These are phyloP conservation scores for Phytophthora ohioensis DNA, from an alignment of 352 stramenopile species.

Conservation along the genomic window DNA sequence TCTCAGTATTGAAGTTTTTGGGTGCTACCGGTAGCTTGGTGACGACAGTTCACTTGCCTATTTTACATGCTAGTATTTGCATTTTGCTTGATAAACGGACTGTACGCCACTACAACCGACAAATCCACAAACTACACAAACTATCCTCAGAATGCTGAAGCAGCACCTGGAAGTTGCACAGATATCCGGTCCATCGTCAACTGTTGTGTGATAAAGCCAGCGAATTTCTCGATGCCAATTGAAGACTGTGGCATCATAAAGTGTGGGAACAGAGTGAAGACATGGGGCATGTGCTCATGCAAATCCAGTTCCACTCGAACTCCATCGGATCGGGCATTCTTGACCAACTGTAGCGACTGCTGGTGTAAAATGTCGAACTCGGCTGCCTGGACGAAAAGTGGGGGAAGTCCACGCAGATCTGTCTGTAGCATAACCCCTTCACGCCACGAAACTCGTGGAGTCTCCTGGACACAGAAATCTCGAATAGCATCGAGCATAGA, in stretches of 20 bases:
- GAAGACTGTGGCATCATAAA: conserved; percentile 57
- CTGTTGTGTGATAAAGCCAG: conserved; percentile 49
- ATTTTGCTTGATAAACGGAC: no score
- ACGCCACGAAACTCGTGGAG: conserved; percentile 32
- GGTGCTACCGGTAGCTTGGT: no score
- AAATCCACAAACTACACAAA: not conserved
- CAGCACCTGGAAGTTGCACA: conserved; percentile 32
- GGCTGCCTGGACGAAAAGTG: conserved; percentile 53
- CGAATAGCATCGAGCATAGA: conserved; percentile 49
- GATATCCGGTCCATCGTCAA: conserved; percentile 31
- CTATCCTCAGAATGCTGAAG: conserved; percentile 33
- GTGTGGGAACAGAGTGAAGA: conserved; percentile 65
- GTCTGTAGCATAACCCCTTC: conserved; percentile 50
- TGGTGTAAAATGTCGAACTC: conserved; percentile 61
- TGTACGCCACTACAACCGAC: no score
- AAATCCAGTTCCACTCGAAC: conserved; percentile 55
- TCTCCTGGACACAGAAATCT: conserved; percentile 37
- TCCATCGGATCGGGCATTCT: conserved; percentile 41
- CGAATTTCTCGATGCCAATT: conserved; percentile 52
- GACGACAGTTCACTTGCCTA: no score
- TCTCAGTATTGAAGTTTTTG: no score
- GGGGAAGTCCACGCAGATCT: conserved; percentile 53
- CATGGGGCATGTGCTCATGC: conserved; percentile 64
- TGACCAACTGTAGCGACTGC: conserved; percentile 46
- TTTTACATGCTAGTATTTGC: no score